Evolutionary conservation across 2,329 filamentous ascomycete genomes (phyloP).

Genomic region (Fusarium compactum): DNA sequence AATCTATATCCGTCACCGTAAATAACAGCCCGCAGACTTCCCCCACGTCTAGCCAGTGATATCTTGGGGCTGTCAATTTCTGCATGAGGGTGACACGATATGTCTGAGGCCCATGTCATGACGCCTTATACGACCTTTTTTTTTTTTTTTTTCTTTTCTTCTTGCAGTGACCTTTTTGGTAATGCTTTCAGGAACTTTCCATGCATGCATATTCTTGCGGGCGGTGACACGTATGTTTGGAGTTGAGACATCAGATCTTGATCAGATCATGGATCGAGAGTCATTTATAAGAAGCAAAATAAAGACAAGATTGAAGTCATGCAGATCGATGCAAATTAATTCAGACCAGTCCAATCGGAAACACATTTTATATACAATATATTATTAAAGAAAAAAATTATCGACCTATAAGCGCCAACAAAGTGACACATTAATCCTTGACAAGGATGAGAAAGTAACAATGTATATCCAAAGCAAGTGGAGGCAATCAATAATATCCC

Average conservation of each 20-base stretch:
- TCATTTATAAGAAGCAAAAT: background rate
- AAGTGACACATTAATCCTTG: background rate
- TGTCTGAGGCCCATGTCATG: background rate
- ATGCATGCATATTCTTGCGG: background rate
- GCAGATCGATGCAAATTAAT: background rate
- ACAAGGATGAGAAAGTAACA: conserved; percentile 11
- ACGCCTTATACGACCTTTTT: background rate
- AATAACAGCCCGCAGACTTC: background rate
- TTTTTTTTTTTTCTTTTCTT: background rate
- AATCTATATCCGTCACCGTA: conserved; percentile 3
- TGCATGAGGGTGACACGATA: background rate
- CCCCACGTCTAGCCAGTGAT: background rate
- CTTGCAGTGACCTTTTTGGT: background rate
- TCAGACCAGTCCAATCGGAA: background rate
- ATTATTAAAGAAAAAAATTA: background rate
- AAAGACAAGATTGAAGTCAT: background rate
- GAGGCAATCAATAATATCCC: conserved; percentile 9
- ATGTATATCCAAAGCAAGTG: background rate
- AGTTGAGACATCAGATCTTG: background rate
- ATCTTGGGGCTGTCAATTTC: background rate
- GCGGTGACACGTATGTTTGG: background rate
- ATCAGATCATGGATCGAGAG: background rate
- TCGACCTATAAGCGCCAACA: background rate
- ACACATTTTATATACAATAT: background rate
- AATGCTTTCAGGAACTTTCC: background rate